Evolutionary conservation across 228 moss, liverwort and hornwort species (phyloP), one percentile per base, ranked within the genome.

Genomic region (Sphagnum fallax): DNA sequence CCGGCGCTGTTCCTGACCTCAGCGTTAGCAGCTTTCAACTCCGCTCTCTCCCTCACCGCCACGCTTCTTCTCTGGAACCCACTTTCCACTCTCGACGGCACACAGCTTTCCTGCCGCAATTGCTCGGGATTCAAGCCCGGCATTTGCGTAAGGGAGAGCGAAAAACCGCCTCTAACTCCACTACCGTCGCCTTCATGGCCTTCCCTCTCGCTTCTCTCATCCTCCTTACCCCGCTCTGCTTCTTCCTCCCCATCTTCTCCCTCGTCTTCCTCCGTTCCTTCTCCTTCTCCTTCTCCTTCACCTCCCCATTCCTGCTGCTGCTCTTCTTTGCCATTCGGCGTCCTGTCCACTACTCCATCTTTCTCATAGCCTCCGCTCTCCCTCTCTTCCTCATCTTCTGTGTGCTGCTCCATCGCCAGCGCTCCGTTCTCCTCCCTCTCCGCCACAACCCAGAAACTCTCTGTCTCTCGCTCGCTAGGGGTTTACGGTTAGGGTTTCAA

Each of bases 151-250:
- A 82, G 87, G 63, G 79, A 63, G 47, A 83, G 75, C 5, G 78
- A 78, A 53, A 76, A 49, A 10, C 53, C 52, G 10, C 74, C 74
- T 9, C 73, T 53, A 12, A 71, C 60, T 6, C 72, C 58, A n/a
- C 73, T 86, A 11, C 75, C 85, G 4, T 79, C 55, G 9, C 12
- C 84, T 16, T 66, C 80, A 62, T 88, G 87, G 50, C 89, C 83
- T 4, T 89, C 88, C 63, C 83, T 79, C 74, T 84, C 77, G 47
- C 79, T 88, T 4, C 90, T 89, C n/a, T 89, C 90, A 1, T 88
- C 90, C 5, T 94, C 92, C 0, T 78, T 77, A 10, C 61, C 74
- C 4, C 68, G 72, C 0, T 81, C 81, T 7, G 79, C 81, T 0
- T 82, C 85, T 0, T 84, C 82, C 11, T 82, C 32, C 32, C 82